Evolutionary conservation across 108 stramenopile species (phyloP).

Genomic region (Skeletonema costatum): DNA sequence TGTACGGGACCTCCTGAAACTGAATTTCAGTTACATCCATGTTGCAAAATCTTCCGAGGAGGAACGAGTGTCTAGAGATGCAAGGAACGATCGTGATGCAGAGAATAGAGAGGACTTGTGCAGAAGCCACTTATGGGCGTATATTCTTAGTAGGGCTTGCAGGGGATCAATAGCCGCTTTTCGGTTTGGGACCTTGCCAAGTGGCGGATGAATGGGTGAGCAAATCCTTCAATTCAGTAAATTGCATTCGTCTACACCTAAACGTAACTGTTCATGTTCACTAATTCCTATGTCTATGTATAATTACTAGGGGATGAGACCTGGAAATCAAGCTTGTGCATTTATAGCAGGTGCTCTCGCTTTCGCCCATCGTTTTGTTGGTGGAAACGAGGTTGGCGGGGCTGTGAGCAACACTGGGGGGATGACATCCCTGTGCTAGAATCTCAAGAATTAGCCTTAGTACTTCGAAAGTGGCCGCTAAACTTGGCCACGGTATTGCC

Average conservation of each 20-base stretch:
- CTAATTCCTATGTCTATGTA: too few relatives aligned
- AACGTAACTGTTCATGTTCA: too few relatives aligned
- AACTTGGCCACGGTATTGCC: slow-evolving; percentile 9
- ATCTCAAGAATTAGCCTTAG: slow-evolving; percentile 18
- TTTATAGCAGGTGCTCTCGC: not conserved
- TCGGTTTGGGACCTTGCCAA: not conserved
- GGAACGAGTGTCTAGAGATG: not conserved
- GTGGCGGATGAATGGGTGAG: not conserved
- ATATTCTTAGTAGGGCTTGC: not conserved
- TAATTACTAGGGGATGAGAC: not conserved
- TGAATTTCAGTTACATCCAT: not conserved
- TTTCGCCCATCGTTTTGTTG: not conserved
- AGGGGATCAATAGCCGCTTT: not conserved
- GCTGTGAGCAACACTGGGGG: not conserved
- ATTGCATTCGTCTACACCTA: too few relatives aligned
- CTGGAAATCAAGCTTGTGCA: not conserved
- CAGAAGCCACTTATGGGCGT: not conserved
- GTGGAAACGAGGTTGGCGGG: not conserved
- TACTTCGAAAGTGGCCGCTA: slow-evolving; percentile 14
- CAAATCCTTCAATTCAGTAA: too few relatives aligned
- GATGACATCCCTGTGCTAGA: slow-evolving; percentile 9
- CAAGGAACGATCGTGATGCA: not conserved
- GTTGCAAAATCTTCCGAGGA: not conserved
- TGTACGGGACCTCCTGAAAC: not conserved
- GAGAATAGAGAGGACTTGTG: not conserved